A percentile compares a stretch with the other conserved stretches of the same genome.
Conservation (phyloP, 192 early-diverging fungal genomes). For the Thamnidium elegans region DNA sequence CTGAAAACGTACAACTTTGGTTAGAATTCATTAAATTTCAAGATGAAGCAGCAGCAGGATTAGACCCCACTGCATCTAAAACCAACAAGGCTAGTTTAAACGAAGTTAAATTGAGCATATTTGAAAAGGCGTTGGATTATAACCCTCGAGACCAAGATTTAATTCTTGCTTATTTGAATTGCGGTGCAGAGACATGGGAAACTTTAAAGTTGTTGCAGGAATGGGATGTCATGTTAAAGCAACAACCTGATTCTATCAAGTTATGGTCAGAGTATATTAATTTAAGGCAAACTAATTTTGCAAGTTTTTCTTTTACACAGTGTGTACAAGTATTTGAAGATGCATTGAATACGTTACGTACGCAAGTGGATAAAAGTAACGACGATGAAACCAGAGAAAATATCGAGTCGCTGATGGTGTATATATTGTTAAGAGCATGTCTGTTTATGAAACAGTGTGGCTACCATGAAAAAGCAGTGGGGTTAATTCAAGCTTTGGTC, state of each 20-base stretch:
- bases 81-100: constrained; percentile 38
- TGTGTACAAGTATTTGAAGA: constrained; percentile 47
- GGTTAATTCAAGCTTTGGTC: constrained; percentile 46
- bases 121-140: constrained; percentile 49
- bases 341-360: constrained; percentile 26
- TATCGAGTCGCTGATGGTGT: constrained; percentile 51
- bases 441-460: constrained; percentile 55
- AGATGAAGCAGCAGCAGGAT: constrained; percentile 35
- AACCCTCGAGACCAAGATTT: constrained; percentile 47
- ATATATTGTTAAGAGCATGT: constrained; percentile 45
- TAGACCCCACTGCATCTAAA: constrained; percentile 16
- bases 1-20: constrained; percentile 46
- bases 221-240: constrained; percentile 49
- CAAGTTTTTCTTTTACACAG: constrained; percentile 47
- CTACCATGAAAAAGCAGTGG: constrained; percentile 49
- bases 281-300: constrained; percentile 52
- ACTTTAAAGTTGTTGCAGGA: constrained; percentile 41
- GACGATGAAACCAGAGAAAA: constrained; percentile 25
- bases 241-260: constrained; percentile 33
- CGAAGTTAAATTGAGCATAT: constrained; percentile 54
- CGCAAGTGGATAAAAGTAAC: neutral
- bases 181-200: constrained; percentile 45
- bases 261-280: constrained; percentile 60
- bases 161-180: constrained; percentile 44
- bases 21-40: constrained; percentile 52